These are phyloP conservation scores for Alternaria sp. DNA, from an alignment of 2,329 filamentous ascomycete genomes.

Conservation along the genomic window DNA sequence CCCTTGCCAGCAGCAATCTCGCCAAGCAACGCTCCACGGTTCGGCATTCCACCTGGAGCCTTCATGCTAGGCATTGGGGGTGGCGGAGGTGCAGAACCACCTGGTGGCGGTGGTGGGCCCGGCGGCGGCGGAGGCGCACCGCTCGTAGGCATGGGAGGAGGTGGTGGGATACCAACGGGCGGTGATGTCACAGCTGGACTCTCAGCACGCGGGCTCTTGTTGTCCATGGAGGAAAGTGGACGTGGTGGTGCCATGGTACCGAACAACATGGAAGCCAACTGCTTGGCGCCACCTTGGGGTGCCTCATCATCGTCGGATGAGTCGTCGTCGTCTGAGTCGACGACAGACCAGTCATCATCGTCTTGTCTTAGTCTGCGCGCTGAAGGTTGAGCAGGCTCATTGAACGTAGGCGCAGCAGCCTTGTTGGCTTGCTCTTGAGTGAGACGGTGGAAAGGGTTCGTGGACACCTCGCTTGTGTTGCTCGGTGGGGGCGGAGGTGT, in stretches of 20 bases:
- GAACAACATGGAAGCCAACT: conserved; percentile 93
- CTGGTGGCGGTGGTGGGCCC: conserved; percentile 57
- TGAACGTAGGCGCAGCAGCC: conserved; percentile 49
- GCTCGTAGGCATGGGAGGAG: conserved; percentile 59
- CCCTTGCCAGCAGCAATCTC: conserved; percentile 83
- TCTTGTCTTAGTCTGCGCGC: conserved; percentile 65
- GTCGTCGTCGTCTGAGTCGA: conserved; percentile 80
- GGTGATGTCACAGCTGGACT: conserved; percentile 53
- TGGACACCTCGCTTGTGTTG: conserved; percentile 64
- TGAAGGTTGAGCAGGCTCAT: conserved; percentile 58
- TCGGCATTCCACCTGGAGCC: conserved; percentile 37
- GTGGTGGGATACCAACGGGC: conserved; percentile 58
- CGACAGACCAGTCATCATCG: conserved; percentile 82
- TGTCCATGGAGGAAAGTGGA: conserved; percentile 82
- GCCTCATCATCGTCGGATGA: conserved; percentile 75
- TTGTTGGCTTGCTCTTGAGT: conserved; percentile 68
- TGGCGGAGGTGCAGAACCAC: conserved; percentile 44
- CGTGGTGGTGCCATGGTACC: conserved; percentile 95
- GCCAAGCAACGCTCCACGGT: conserved; percentile 71
- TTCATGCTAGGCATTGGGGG: conserved; percentile 56
- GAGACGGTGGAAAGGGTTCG: conserved; percentile 94
- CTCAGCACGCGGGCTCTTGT: conserved; percentile 63
- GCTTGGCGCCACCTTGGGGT: conserved; percentile 84
- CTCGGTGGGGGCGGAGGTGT: conserved; percentile 52
- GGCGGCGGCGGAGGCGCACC: conserved; percentile 58